A percentile compares a stretch with the other conserved stretches of the same genome.
Evolutionary conservation across 306 rosid species (phyloP).

Genomic region (Hylodesmum podocarpum): DNA sequence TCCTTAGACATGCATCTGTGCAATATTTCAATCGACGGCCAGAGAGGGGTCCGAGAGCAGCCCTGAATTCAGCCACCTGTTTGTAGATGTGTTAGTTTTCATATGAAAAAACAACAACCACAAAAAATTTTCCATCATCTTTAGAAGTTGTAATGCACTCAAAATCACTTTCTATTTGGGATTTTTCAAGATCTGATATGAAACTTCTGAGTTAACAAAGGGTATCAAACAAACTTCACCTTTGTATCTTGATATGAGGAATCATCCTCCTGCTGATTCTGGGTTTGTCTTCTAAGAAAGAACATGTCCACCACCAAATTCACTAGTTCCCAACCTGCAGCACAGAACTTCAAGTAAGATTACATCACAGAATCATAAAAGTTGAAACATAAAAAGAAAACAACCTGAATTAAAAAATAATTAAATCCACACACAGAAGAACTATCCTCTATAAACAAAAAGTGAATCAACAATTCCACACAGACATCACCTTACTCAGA

Average conservation of each 20-base stretch:
- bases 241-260: conserved; percentile 57
- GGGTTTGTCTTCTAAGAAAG: conserved; percentile 56
- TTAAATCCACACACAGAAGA: not conserved
- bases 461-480: not conserved
- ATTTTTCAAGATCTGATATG: not conserved
- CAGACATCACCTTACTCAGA: not conserved
- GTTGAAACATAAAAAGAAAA: not conserved
- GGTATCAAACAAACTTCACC: conserved; percentile 37
- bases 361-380: not conserved
- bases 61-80: conserved; percentile 75
- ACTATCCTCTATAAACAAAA: not conserved
- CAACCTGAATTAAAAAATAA: not conserved
- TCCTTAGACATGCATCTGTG: conserved; percentile 69
- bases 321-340: conserved; percentile 37
- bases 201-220: not conserved
- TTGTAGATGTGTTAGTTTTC: not conserved
- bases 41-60: conserved; percentile 58
- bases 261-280: conserved; percentile 49
- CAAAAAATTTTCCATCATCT: not conserved
- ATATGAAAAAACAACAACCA: conserved; percentile 5
- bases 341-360: conserved; percentile 23
- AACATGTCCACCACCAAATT: conserved; percentile 51
- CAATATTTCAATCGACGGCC: conserved; percentile 74
- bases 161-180: not conserved
- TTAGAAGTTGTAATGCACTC: not conserved